Conservation (phyloP, 306 rosid genomes). For the Ziziphus jujuba region DNA sequence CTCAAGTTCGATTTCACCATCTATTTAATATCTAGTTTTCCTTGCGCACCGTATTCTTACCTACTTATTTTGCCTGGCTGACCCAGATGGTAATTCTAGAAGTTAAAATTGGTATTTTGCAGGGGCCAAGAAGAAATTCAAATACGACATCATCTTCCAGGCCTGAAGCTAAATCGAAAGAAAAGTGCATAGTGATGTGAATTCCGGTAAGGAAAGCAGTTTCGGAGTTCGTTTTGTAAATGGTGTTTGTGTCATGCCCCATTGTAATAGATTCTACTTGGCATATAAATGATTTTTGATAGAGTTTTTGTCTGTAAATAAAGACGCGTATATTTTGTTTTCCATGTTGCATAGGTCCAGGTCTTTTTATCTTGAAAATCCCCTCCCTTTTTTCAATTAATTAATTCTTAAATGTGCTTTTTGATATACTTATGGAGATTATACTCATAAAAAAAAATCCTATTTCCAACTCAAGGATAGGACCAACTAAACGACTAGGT, state of each 20-base stretch:
- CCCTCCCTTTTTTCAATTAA: background rate
- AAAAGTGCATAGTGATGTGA: constrained; percentile 90
- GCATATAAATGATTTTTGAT: constrained; percentile 41
- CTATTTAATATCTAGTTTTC: too few species aligned
- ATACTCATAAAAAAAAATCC: too few species aligned
- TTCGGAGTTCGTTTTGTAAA: constrained; percentile 43
- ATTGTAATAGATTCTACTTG: constrained; percentile 24
- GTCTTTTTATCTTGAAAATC: constrained; percentile 2
- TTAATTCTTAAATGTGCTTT: background rate
- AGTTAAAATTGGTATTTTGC: constrained; percentile 28
- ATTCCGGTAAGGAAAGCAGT: constrained; percentile 25
- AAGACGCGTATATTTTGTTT: background rate
- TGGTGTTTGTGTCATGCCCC: constrained; percentile 32
- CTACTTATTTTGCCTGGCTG: too few species aligned
- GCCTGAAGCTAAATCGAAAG: constrained; percentile 79
- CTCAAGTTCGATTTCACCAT: too few species aligned
- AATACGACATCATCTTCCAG: constrained; percentile 46
- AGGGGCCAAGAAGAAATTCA: constrained; percentile 63
- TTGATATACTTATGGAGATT: background rate
- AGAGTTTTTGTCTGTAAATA: constrained; percentile 53
- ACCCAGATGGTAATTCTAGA: background rate
- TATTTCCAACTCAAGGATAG: too few species aligned
- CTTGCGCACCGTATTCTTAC: too few species aligned
- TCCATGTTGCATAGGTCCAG: background rate
- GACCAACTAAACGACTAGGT: too few species aligned